These are phyloP conservation scores for Angomonas ambiguus DNA, from an alignment of 208 protist genomes.

Conservation along the genomic window DNA sequence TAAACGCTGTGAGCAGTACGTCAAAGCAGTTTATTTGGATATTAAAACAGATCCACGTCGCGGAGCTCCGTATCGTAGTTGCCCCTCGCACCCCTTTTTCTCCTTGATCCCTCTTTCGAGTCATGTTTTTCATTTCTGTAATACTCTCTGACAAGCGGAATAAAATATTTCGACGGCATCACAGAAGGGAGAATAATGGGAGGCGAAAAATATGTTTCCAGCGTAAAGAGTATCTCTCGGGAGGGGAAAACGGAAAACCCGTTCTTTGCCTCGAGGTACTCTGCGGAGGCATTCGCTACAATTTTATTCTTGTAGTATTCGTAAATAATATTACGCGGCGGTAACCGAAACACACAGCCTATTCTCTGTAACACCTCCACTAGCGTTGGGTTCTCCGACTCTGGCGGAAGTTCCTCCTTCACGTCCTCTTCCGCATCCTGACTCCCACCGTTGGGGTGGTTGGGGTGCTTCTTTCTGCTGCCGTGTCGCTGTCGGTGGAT, in stretches of 20 bases:
- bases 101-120: too few species aligned
- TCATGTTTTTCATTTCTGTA: background rate
- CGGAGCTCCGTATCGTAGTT: background rate
- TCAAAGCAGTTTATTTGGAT: too few species aligned
- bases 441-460: too few species aligned
- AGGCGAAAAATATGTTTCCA: slow-evolving; percentile 59
- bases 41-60: background rate
- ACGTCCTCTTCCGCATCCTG: background rate
- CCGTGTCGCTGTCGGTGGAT: background rate
- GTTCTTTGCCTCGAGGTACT: background rate
- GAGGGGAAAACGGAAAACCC: background rate
- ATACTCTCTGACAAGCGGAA: background rate
- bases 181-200: slow-evolving; percentile 55
- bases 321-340: slow-evolving; percentile 2
- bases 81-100: background rate
- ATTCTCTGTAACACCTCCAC: background rate
- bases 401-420: background rate
- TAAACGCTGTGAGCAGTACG: background rate
- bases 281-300: too few species aligned
- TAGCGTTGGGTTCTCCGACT: background rate
- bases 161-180: slow-evolving; percentile 36
- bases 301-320: slow-evolving; percentile 6
- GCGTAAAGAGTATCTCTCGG: slow-evolving; percentile 6
- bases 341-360: background rate
- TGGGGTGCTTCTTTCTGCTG: background rate